Conservation (phyloP, 225 moss, liverwort and hornwort species). For the Physcomitrellopsis africana region DNA sequence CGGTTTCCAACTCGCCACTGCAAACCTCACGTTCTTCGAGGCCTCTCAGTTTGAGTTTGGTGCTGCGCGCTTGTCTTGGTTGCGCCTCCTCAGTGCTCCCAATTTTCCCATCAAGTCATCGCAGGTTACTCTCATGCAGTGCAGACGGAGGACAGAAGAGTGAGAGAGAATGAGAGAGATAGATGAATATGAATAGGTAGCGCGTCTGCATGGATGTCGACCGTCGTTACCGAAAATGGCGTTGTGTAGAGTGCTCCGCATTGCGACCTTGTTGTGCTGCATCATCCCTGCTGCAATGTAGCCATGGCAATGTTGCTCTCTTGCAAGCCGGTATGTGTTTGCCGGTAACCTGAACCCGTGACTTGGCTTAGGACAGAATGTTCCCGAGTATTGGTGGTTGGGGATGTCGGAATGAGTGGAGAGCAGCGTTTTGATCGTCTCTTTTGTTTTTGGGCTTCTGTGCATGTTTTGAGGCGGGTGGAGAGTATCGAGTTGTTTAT, state of each 20-base stretch:
- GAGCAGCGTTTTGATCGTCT: neutral
- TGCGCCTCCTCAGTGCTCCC: neutral
- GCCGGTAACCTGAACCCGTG: neutral
- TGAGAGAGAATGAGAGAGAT: neutral
- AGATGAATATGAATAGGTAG: neutral
- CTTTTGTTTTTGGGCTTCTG: neutral
- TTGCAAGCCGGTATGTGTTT: slow-evolving; percentile 42
- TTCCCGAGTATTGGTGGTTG: slow-evolving; percentile 5
- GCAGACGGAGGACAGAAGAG: neutral
- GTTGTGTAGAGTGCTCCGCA: slow-evolving; percentile 24
- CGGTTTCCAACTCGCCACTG: slow-evolving; percentile 22
- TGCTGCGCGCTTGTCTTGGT: neutral
- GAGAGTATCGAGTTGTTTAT: slow-evolving; percentile 5
- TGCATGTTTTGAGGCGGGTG: slow-evolving; percentile 21
- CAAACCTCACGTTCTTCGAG: neutral
- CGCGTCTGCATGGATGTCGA: slow-evolving; percentile 17
- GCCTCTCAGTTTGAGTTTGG: neutral
- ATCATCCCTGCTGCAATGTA: slow-evolving; percentile 40
- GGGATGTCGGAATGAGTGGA: slow-evolving; percentile 13
- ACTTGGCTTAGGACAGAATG: neutral
- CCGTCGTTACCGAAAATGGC: slow-evolving; percentile 31
- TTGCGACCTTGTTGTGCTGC: slow-evolving; percentile 29
- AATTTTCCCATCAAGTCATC: neutral
- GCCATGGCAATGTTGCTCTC: slow-evolving; percentile 46
- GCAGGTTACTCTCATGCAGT: slow-evolving; percentile 9